Evolutionary conservation across 164 flowering plant species (phyloP).

Genomic region (Euptelea pleiosperma): DNA sequence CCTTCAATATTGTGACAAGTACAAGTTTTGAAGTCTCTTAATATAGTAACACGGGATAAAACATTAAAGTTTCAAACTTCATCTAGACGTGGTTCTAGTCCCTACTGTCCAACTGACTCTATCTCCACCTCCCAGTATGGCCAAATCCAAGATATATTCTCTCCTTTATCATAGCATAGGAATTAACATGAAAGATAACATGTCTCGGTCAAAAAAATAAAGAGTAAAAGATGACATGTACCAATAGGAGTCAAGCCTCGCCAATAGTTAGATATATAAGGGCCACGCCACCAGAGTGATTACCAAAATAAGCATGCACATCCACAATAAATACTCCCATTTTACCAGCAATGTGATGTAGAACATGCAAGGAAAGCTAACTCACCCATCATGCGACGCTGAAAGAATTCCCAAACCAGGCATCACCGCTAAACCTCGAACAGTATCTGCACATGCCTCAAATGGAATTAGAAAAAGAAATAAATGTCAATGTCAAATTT

Average conservation of each 20-base stretch:
- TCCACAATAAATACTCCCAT: not conserved
- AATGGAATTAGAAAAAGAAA: conserved; percentile 6
- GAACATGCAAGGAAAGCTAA: not conserved
- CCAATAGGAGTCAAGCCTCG: not conserved
- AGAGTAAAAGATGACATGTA: conserved; percentile 3
- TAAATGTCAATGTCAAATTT: not conserved
- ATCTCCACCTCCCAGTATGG: too few relatives aligned
- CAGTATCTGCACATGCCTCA: conserved; percentile 67
- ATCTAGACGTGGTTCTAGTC: too few relatives aligned
- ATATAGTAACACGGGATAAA: too few relatives aligned
- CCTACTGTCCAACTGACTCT: too few relatives aligned
- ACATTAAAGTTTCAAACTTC: too few relatives aligned
- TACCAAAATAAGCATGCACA: not conserved
- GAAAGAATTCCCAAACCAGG: conserved; percentile 87
- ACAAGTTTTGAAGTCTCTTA: too few relatives aligned
- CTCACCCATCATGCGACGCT: conserved; percentile 98
- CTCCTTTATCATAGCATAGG: too few relatives aligned
- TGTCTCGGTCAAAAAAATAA: too few relatives aligned
- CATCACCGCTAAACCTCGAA: conserved; percentile 83
- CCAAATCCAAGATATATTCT: too few relatives aligned
- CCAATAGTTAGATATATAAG: not conserved
- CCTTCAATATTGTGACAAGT: too few relatives aligned
- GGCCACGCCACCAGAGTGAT: not conserved
- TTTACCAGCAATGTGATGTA: not conserved
- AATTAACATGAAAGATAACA: too few relatives aligned